A percentile compares a stretch with the other conserved stretches of the same genome.
phyloP scores from a whole-genome alignment of 768 basidiomycete species.

The Mycena belliarum region DNA sequence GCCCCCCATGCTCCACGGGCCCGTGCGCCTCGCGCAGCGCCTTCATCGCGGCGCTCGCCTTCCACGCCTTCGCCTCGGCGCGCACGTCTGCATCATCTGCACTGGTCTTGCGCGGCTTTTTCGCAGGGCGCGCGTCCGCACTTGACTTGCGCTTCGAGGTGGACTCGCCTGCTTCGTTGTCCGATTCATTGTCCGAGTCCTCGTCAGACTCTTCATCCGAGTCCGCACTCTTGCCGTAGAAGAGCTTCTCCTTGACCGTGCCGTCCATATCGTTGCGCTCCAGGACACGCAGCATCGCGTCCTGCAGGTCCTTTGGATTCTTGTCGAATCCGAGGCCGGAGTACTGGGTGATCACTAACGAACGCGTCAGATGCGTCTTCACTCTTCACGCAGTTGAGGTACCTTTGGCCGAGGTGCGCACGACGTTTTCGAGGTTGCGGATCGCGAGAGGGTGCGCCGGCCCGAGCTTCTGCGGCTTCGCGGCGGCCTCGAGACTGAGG shows the following conservation, averaged over 20 bases:
- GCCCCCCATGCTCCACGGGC: constrained; percentile 11
- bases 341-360: constrained; percentile 4
- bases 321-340: constrained; percentile 4
- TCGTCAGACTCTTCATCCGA: too few species aligned
- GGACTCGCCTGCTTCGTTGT: constrained; percentile 8
- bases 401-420: constrained; percentile 13
- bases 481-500: constrained; percentile 12
- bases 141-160: constrained; percentile 3
- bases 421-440: constrained; percentile 16
- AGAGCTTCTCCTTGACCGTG: constrained; percentile 9
- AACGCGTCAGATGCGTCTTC: too few species aligned
- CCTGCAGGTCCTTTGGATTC: constrained; percentile 1
- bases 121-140: not conserved
- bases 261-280: constrained; percentile 20
- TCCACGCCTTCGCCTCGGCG: constrained; percentile 10
- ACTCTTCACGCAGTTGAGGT: too few species aligned
- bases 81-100: constrained; percentile 10
- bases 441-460: constrained; percentile 10
- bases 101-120: not conserved
- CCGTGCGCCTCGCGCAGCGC: constrained; percentile 9
- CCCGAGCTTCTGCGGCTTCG: constrained; percentile 15
- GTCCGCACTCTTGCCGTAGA: constrained; percentile 6
- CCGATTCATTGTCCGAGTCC: too few species aligned
- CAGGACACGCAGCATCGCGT: constrained; percentile 14
- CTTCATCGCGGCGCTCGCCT: constrained; percentile 16